phyloP scores from a whole-genome alignment of 257 asterid genomes.

The Prunella vulgaris region DNA sequence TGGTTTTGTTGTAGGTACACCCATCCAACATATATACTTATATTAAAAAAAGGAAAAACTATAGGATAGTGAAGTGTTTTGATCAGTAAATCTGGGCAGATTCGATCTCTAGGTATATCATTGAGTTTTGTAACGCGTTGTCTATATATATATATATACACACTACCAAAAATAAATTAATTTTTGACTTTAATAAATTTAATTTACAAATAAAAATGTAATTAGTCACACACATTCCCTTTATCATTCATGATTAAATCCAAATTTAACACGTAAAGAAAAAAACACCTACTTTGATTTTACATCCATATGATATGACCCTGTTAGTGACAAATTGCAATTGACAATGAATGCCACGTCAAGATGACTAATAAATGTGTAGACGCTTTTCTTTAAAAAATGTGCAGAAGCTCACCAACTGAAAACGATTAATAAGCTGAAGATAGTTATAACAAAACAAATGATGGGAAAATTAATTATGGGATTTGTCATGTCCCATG shows the following conservation, averaged over 20 bases:
- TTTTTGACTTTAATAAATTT: not conserved
- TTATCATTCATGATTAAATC: not conserved
- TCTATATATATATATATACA: not conserved
- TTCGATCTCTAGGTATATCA: not conserved
- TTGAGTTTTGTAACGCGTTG: not conserved
- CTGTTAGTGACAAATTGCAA: not conserved
- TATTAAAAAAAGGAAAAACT: not conserved
- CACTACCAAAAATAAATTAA: not conserved
- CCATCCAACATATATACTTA: not conserved
- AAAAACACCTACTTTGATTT: too few species aligned
- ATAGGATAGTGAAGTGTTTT: not conserved
- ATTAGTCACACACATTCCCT: not conserved
- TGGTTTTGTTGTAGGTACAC: not conserved
- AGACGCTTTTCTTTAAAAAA: not conserved
- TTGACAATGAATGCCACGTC: slow-evolving; percentile 18
- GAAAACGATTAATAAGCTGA: not conserved
- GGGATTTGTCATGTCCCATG: not conserved
- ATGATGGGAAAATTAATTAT: slow-evolving; percentile 2
- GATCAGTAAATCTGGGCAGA: not conserved
- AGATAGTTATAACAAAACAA: not conserved
- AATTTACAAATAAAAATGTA: not conserved
- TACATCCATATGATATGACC: not conserved
- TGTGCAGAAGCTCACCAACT: not conserved
- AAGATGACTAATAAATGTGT: slow-evolving; percentile 8
- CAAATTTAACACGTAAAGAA: too few species aligned